phyloP scores from a whole-genome alignment of 1,139 yeast species.

The Scheffersomyces illinoinensis region DNA sequence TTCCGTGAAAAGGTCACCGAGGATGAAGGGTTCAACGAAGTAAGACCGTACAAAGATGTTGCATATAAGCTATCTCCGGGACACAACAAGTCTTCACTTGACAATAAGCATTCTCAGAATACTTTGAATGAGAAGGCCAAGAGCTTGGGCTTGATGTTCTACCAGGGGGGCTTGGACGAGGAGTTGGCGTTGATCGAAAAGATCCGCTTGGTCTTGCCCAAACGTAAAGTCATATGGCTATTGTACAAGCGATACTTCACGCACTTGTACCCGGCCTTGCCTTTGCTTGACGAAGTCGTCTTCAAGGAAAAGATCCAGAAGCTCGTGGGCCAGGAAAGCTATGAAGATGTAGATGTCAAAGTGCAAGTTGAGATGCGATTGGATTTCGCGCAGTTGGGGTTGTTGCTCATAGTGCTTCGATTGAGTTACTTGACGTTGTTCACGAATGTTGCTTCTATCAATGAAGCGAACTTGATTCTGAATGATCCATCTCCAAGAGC shows the following conservation, averaged over 20 bases:
- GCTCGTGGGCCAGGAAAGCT: constrained; percentile 18
- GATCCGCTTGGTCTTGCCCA: constrained; percentile 35
- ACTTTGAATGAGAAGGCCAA: constrained; percentile 17
- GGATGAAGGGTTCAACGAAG: constrained; percentile 15
- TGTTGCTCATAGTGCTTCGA: constrained; percentile 22
- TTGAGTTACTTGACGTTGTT: constrained; percentile 24
- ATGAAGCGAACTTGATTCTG: constrained; percentile 26
- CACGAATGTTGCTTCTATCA: constrained; percentile 26
- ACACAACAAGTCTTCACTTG: not conserved
- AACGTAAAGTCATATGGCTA: constrained; percentile 35
- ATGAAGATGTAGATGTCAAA: constrained; percentile 11
- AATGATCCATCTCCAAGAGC: constrained; percentile 23
- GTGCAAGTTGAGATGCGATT: constrained; percentile 17
- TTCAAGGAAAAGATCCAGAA: constrained; percentile 22
- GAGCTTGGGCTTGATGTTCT: constrained; percentile 28
- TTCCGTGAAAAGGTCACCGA: constrained; percentile 10
- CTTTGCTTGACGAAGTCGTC: constrained; percentile 49
- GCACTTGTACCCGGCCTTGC: constrained; percentile 49
- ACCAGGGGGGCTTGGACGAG: constrained; percentile 30
- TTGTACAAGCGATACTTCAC: constrained; percentile 40
- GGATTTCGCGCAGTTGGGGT: constrained; percentile 27
- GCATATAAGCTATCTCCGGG: constrained; percentile 1
- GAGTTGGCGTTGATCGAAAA: constrained; percentile 22
- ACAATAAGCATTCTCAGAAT: not conserved
- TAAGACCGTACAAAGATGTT: constrained; percentile 1